Base-by-base conservation (phyloP, 1,284 basidiomycete species). In the Austroboletus novae-zelandiae region DNA sequence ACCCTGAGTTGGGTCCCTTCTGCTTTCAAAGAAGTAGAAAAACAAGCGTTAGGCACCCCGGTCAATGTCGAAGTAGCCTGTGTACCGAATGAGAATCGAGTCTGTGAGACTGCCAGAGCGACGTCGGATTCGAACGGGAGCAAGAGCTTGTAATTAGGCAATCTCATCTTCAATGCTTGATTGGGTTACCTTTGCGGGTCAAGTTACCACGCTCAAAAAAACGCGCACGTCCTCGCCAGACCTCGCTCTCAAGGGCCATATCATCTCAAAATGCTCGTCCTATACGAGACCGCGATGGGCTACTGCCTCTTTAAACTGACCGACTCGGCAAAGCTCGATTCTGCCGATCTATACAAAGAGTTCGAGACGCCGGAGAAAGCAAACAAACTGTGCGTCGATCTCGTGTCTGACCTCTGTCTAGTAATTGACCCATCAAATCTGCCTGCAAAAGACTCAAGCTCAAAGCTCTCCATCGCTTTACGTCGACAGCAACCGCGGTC, bases 261-360 rank as follows among this genome's bases (percentile, higher is more conserved):
- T 25, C 48, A 48, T 51, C 49, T 59, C 63, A 77, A 74, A 71
- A 91, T 91, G 89, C 77, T 91, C 68, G 89, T 91, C 31, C 72
- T 91, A 57, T 91, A 89, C 73, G 89, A 91, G 75, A 91, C 90
- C 4, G 81, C 90, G 40, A 80, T 93, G 69, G 94, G 96, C 72
- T 98, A 95, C 79, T 95, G 93, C 78, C 89, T 99, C 51, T 98
- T 99, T 85, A 97, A 97, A 73, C 82, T 98, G 58, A 87, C 89
- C 52, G 91, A 96, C 74, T 79, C 91, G 53, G 89, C 89, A 58
- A 97, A 95, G 76, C 78, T 96, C 48, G 83, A 89, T 64, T 87
- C 84, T 59, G 86, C 87, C 55, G 85, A 98, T 72, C 73, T 98
- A 51, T 91, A 88, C 81, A 86, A 91, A 74, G 89, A 95, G 70